Conservation (phyloP, 2,329 filamentous ascomycete genomes). For the Cladosporium sp. region DNA sequence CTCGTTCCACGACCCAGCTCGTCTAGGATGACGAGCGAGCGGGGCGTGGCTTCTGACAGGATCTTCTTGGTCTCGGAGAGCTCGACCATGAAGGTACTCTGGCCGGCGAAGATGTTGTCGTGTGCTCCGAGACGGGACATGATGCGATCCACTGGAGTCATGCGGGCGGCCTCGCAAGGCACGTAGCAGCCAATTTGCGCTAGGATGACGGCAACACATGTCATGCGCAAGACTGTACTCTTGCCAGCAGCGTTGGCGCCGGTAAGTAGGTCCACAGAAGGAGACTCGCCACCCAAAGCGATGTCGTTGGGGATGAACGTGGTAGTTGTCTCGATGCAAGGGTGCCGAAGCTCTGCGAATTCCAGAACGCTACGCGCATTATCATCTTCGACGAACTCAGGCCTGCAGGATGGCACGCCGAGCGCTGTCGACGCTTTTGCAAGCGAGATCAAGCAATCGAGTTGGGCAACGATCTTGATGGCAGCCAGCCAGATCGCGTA, state of each 20-base stretch:
- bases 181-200: constrained; percentile 94
- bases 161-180: constrained; percentile 72
- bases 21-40: constrained; percentile 93
- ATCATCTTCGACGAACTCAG: constrained; percentile 79
- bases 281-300: constrained; percentile 70
- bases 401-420: constrained; percentile 83
- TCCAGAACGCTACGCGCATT: constrained; percentile 71
- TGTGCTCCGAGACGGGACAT: constrained; percentile 98
- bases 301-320: constrained; percentile 98
- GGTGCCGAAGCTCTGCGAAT: constrained; percentile 87
- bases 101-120: constrained; percentile 97
- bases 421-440: constrained; percentile 82
- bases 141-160: constrained; percentile 93
- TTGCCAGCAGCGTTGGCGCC: constrained; percentile 97
- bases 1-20: constrained; percentile 93
- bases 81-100: constrained; percentile 98
- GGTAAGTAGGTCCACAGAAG: constrained; percentile 87
- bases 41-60: constrained; percentile 84
- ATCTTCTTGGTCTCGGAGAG: constrained; percentile 98
- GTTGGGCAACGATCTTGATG: constrained; percentile 84
- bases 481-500: constrained; percentile 83
- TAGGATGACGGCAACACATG: constrained; percentile 94
- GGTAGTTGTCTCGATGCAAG: constrained; percentile 83
- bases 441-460: constrained; percentile 91
- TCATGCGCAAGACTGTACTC: constrained; percentile 94